Conservation (phyloP, 2,329 filamentous ascomycete species). For the Aspergillus sp. region DNA sequence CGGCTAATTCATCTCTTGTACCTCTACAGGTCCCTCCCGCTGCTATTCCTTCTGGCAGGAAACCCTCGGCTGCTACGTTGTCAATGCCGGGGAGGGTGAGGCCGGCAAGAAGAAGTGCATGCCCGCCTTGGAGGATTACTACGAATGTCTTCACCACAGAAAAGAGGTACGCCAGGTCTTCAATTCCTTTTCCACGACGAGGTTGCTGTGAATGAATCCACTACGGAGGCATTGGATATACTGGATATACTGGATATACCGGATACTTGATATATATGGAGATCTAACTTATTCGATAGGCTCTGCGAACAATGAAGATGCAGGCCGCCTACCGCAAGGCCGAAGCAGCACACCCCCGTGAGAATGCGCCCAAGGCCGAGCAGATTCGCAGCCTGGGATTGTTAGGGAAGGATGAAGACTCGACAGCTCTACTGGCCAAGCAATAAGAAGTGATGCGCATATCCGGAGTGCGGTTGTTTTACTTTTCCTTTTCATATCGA, state of each 20-base stretch:
- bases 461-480: slow-evolving; percentile 16
- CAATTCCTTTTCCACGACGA: too few relatives aligned
- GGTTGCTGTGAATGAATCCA: too few relatives aligned
- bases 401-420: slow-evolving; percentile 77
- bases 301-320: slow-evolving; percentile 69
- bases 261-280: not conserved
- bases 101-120: slow-evolving; percentile 83
- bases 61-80: slow-evolving; percentile 94
- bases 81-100: slow-evolving; percentile 79
- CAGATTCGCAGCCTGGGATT: slow-evolving; percentile 85
- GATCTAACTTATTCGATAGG: slow-evolving; percentile 46
- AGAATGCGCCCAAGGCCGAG: slow-evolving; percentile 74
- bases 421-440: slow-evolving; percentile 51
- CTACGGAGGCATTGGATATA: too few relatives aligned
- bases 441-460: slow-evolving; percentile 14
- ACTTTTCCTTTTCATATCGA: slow-evolving; percentile 20
- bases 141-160: slow-evolving; percentile 97
- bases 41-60: slow-evolving; percentile 99
- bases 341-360: slow-evolving; percentile 68
- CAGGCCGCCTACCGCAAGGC: slow-evolving; percentile 82
- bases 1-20: slow-evolving; percentile 10
- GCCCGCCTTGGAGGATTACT: slow-evolving; percentile 88
- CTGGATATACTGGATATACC: not conserved
- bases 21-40: slow-evolving; percentile 58
- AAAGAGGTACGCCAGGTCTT: slow-evolving; percentile 71